Percentiles rank a stretch among this genome's conserved stretches.
These are phyloP conservation scores for Cucurbitaria berberidis DNA, from an alignment of 2,329 filamentous ascomycete species.

Conservation along the genomic window DNA sequence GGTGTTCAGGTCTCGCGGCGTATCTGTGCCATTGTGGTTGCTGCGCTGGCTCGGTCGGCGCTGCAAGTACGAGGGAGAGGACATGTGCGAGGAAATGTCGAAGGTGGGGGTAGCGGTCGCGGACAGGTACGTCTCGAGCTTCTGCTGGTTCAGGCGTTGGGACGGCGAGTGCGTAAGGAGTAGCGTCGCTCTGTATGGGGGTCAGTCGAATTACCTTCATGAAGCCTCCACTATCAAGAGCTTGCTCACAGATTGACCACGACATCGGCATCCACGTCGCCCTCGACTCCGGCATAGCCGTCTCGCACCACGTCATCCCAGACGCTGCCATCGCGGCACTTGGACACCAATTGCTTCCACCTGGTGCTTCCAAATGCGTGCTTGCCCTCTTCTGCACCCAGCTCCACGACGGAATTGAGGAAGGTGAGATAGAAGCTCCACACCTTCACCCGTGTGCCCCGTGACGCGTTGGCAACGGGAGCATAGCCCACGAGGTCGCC, in stretches of 20 bases:
- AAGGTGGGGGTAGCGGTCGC: slow-evolving; percentile 75
- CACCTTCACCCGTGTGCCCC: slow-evolving; percentile 87
- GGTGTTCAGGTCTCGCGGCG: slow-evolving; percentile 81
- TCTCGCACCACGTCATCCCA: slow-evolving; percentile 92
- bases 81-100: slow-evolving; percentile 71
- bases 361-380: slow-evolving; percentile 82
- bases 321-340: slow-evolving; percentile 86
- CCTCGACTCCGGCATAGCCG: slow-evolving; percentile 87
- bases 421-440: slow-evolving; percentile 97
- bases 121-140: slow-evolving; percentile 87
- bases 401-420: slow-evolving; percentile 86
- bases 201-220: slow-evolving; percentile 4
- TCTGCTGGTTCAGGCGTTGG: slow-evolving; percentile 83
- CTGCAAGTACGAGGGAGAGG: slow-evolving; percentile 49
- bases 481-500: slow-evolving; percentile 55
- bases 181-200: slow-evolving; percentile 73
- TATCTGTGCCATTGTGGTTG: slow-evolving; percentile 70
- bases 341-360: slow-evolving; percentile 81
- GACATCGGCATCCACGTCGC: slow-evolving; percentile 91
- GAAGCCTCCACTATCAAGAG: not conserved
- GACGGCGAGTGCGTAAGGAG: slow-evolving; percentile 87
- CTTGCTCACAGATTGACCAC: slow-evolving; percentile 80
- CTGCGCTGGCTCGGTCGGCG: slow-evolving; percentile 39
- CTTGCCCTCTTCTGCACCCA: slow-evolving; percentile 90
- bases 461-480: slow-evolving; percentile 79